A percentile compares a stretch with the other conserved stretches of the same genome.
phyloP scores from a whole-genome alignment of 192 early-diverging fungal species.

The Chytriomyces sp. region DNA sequence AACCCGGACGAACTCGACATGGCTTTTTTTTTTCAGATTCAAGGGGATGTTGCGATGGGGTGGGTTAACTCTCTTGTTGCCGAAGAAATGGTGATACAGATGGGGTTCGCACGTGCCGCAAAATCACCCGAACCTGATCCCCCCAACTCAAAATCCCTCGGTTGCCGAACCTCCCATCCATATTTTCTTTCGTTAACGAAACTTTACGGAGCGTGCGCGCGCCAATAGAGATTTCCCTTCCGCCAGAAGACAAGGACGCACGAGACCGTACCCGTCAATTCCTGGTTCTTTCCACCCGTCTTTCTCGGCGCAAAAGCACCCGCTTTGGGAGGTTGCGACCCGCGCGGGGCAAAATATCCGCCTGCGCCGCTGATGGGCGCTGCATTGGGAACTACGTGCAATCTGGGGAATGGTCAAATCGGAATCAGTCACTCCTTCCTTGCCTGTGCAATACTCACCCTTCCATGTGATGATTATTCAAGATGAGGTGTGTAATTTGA shows the following conservation, averaged over 20 bases:
- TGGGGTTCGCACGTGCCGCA: too few species aligned
- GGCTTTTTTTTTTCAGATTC: slow-evolving; percentile 17
- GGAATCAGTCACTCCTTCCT: neutral
- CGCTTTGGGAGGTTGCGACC: slow-evolving; percentile 58
- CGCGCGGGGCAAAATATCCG: slow-evolving; percentile 63
- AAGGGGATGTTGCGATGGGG: neutral
- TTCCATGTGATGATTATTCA: neutral
- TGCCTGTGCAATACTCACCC: neutral
- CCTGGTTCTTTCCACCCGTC: slow-evolving; percentile 32
- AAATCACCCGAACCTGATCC: too few species aligned
- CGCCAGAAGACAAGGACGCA: neutral
- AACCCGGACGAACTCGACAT: slow-evolving; percentile 43
- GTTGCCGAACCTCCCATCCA: too few species aligned
- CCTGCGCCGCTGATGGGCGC: slow-evolving; percentile 45
- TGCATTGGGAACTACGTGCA: slow-evolving; percentile 23
- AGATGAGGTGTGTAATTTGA: neutral
- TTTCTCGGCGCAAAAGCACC: slow-evolving; percentile 57
- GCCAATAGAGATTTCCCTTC: neutral
- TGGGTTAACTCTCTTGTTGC: too few species aligned
- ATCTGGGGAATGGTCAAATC: neutral
- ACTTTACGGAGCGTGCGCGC: too few species aligned
- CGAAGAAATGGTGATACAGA: too few species aligned
- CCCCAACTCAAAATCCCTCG: too few species aligned
- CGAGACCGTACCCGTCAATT: slow-evolving; percentile 15
- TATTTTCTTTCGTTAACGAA: too few species aligned